Evolutionary conservation across 139 green algal species (phyloP).

Genomic region (Chlorella sp.): DNA sequence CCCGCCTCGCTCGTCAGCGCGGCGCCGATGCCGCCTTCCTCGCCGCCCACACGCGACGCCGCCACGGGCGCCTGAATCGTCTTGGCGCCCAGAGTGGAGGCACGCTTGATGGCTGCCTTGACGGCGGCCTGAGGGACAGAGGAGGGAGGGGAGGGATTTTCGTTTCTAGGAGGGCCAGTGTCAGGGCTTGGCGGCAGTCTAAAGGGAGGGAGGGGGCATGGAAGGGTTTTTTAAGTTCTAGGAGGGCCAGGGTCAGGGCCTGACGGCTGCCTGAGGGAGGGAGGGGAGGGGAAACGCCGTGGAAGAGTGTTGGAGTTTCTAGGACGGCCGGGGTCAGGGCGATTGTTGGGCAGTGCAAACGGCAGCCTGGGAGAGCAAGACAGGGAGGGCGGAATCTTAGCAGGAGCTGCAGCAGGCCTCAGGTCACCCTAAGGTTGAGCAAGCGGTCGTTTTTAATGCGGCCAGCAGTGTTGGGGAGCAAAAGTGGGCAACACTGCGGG

Average conservation of each 20-base stretch:
- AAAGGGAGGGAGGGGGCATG: background rate
- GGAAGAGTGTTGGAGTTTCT: background rate
- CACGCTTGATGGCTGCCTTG: slow-evolving; percentile 53
- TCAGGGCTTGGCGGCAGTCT: too few relatives aligned
- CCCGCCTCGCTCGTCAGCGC: slow-evolving; percentile 25
- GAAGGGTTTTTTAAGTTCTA: background rate
- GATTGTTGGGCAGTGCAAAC: too few relatives aligned
- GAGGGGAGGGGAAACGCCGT: too few relatives aligned
- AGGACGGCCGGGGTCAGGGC: too few relatives aligned
- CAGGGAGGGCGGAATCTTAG: background rate
- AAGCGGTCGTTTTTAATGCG: too few relatives aligned
- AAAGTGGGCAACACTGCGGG: too few relatives aligned
- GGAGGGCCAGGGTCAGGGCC: background rate
- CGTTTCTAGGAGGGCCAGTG: background rate
- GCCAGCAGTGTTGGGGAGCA: too few relatives aligned
- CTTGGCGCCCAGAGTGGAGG: slow-evolving; percentile 21
- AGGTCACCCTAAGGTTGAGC: too few relatives aligned
- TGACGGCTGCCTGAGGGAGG: background rate
- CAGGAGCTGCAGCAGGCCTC: too few relatives aligned
- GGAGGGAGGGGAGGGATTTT: background rate
- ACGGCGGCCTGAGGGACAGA: slow-evolving; percentile 39
- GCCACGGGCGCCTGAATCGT: background rate
- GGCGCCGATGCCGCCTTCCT: slow-evolving; percentile 44
- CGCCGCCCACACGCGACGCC: slow-evolving; percentile 31
- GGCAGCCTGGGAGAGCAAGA: too few relatives aligned